phyloP scores from a whole-genome alignment of 2,329 filamentous ascomycete species.

The Aspergillus viridinutans region DNA sequence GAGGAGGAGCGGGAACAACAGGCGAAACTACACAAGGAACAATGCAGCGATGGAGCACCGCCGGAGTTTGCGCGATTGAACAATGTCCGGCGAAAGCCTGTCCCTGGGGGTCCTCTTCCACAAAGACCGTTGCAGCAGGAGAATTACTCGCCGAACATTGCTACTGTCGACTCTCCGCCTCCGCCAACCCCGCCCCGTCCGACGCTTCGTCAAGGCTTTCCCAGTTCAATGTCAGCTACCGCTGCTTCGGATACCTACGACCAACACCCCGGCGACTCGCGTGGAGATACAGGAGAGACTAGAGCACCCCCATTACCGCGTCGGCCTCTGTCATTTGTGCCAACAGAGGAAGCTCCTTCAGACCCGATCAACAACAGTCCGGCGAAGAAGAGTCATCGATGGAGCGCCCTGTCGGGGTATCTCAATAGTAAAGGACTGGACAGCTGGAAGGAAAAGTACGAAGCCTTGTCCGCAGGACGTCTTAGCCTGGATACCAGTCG shows the following conservation, averaged over 20 bases:
- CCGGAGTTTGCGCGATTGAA: constrained; percentile 33
- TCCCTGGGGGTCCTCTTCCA: constrained; percentile 19
- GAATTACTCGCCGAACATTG: neutral
- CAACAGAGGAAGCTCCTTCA: constrained; percentile 19
- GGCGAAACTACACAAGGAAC: constrained; percentile 22
- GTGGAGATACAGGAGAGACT: neutral
- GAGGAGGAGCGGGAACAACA: constrained; percentile 34
- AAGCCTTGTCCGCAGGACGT: constrained; percentile 19
- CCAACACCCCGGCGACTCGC: neutral
- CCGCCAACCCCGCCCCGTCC: neutral
- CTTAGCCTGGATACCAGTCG: constrained; percentile 28
- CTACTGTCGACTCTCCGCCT: neutral
- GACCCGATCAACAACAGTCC: constrained; percentile 5
- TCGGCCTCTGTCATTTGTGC: constrained; percentile 27
- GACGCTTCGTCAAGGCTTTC: neutral
- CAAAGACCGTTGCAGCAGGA: constrained; percentile 19
- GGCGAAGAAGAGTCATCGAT: constrained; percentile 21
- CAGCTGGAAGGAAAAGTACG: constrained; percentile 22
- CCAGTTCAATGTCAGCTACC: neutral
- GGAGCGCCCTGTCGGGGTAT: constrained; percentile 28
- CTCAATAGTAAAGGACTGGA: constrained; percentile 16
- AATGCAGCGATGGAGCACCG: constrained; percentile 16
- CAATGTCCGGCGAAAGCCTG: constrained; percentile 38
- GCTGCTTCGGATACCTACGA: neutral
- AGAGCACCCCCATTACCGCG: constrained; percentile 7